These are phyloP conservation scores for Trypanosomatidae sp. DNA, from an alignment of 208 protist genomes.

Conservation along the genomic window DNA sequence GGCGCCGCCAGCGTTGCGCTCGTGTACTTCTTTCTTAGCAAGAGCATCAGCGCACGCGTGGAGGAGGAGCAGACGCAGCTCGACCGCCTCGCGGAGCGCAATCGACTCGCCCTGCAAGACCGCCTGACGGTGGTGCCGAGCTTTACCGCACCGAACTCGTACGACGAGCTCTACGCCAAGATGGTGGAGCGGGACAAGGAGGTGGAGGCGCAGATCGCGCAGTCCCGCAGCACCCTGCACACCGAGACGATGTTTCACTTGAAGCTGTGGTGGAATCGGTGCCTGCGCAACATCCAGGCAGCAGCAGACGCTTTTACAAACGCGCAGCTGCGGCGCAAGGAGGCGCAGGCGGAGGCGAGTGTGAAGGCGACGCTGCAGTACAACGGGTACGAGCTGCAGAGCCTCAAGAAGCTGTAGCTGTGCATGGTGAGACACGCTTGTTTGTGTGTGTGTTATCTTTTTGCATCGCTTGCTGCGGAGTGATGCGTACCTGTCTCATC, in stretches of 20 bases:
- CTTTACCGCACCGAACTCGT: constrained; percentile 75
- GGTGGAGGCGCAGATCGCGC: constrained; percentile 41
- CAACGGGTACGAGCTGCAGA: constrained; percentile 59
- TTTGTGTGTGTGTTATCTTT: not conserved
- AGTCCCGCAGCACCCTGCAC: constrained; percentile 66
- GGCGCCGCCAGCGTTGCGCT: constrained; percentile 47
- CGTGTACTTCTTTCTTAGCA: constrained; percentile 78
- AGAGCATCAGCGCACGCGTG: constrained; percentile 49
- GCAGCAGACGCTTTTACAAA: constrained; percentile 38
- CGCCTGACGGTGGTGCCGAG: constrained; percentile 42
- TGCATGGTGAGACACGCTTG: not conserved
- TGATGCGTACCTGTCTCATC: no score
- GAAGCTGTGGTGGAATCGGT: constrained; percentile 87
- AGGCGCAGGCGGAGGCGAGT: constrained; percentile 35
- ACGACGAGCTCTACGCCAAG: constrained; percentile 68
- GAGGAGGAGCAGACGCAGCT: constrained; percentile 62
- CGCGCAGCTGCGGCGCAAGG: constrained; percentile 36
- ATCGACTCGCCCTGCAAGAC: constrained; percentile 45
- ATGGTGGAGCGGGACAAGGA: constrained; percentile 60
- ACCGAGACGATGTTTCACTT: constrained; percentile 69
- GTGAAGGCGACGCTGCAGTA: constrained; percentile 54
- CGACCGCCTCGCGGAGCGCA: constrained; percentile 46
- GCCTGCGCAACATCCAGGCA: constrained; percentile 67
- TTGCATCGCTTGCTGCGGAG: no score
- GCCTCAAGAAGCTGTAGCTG: constrained; percentile 29